Evolutionary conservation across 2,329 filamentous ascomycete species (phyloP).

Genomic region (Aspergillus caelatus): DNA sequence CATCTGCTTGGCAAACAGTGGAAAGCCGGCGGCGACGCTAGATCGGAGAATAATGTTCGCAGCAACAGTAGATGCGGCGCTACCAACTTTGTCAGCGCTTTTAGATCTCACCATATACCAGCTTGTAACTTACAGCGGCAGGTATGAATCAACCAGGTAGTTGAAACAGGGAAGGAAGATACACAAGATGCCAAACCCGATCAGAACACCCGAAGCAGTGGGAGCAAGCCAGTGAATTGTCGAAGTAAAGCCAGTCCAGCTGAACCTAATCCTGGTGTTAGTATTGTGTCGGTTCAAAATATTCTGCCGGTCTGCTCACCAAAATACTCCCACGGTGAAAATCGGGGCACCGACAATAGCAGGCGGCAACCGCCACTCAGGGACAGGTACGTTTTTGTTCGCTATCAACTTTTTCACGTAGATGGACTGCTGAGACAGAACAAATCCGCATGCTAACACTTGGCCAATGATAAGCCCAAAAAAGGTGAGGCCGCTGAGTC

Average conservation of each 20-base stretch:
- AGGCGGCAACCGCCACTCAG: constrained; percentile 33
- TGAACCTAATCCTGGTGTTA: constrained; percentile 26
- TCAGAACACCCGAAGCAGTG: constrained; percentile 24
- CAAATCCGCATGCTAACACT: constrained; percentile 21
- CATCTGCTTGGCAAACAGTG: constrained; percentile 42
- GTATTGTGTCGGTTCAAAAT: neutral
- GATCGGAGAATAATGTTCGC: constrained; percentile 56
- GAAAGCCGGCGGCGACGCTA: constrained; percentile 36
- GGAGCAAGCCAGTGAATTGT: constrained; percentile 32
- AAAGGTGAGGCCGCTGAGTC: constrained; percentile 33
- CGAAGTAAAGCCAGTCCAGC: constrained; percentile 32
- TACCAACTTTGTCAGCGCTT: constrained; percentile 12
- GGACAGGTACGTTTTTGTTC: constrained; percentile 24
- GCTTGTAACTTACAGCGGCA: constrained; percentile 33
- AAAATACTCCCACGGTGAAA: constrained; percentile 39
- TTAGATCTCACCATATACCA: neutral
- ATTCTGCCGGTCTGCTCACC: constrained; percentile 12
- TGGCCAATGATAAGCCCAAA: constrained; percentile 32
- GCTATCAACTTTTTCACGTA: constrained; percentile 29
- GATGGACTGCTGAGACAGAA: constrained; percentile 26
- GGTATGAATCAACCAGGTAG: constrained; percentile 40
- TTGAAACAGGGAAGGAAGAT: constrained; percentile 35
- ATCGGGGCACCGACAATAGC: constrained; percentile 30
- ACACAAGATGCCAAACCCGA: constrained; percentile 31
- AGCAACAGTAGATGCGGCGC: constrained; percentile 53